These are phyloP conservation scores for Phylloboletellus chloephorus DNA, from an alignment of 1,284 basidiomycete species.

Conservation along the genomic window DNA sequence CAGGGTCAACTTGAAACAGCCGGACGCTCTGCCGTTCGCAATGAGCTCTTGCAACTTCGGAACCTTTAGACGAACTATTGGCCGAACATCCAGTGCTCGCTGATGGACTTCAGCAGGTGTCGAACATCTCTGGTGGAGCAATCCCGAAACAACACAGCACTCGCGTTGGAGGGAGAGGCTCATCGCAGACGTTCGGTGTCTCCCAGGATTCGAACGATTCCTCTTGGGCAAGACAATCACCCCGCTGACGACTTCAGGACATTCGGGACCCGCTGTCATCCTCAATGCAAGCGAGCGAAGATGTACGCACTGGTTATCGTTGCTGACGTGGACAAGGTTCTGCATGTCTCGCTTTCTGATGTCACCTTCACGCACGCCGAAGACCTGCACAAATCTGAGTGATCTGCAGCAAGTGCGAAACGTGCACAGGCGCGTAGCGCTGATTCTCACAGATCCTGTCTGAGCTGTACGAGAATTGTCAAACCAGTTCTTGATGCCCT, in stretches of 20 bases:
- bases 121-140: neutral
- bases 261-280: slow-evolving; percentile 1
- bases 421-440: neutral
- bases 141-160: neutral
- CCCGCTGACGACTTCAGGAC: neutral
- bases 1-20: slow-evolving; percentile 4
- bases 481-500: neutral
- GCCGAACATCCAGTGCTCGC: neutral
- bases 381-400: too few species aligned
- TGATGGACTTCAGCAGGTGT: neutral
- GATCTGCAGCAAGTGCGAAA: too few species aligned
- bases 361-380: too few species aligned
- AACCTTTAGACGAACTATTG: neutral
- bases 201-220: slow-evolving; percentile 1
- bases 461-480: neutral
- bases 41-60: slow-evolving; percentile 2
- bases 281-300: neutral
- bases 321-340: neutral
- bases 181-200: neutral
- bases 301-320: neutral
- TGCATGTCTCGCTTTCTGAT: neutral
- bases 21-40: slow-evolving; percentile 1
- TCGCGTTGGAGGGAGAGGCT: slow-evolving; percentile 1
- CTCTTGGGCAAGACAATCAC: neutral
- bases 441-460: slow-evolving; percentile 1